phyloP scores from a whole-genome alignment of 1,139 yeast species.

The Arxiozyma slooffiae region DNA sequence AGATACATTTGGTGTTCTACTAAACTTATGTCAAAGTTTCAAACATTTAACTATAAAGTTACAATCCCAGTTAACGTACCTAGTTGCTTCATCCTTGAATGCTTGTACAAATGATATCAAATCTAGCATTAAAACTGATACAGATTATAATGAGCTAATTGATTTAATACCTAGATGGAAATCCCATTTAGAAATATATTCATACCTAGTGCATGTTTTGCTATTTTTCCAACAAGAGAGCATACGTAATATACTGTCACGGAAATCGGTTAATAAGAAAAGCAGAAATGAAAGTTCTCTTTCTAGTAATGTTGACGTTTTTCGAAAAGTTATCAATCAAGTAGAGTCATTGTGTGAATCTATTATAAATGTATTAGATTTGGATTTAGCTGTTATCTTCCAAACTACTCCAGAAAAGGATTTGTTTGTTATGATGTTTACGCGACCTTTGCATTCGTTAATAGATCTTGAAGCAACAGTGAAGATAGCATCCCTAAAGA shows the following conservation, averaged over 20 bases:
- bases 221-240: conserved; percentile 37
- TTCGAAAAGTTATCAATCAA: conserved; percentile 48
- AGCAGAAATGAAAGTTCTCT: conserved; percentile 5
- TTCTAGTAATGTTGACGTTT: conserved; percentile 32
- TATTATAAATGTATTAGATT: conserved; percentile 35
- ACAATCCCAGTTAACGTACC: conserved; percentile 47
- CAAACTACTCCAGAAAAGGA: conserved; percentile 77
- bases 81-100: conserved; percentile 45
- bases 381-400: conserved; percentile 52
- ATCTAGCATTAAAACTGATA: conserved; percentile 28
- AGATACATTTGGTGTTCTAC: conserved; percentile 49
- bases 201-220: conserved; percentile 52
- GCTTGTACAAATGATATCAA: conserved; percentile 29
- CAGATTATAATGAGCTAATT: conserved; percentile 44
- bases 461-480: conserved; percentile 71
- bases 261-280: conserved; percentile 13
- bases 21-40: conserved; percentile 49
- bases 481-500: conserved; percentile 46
- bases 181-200: conserved; percentile 50
- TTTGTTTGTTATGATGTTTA: conserved; percentile 57
- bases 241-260: conserved; percentile 32
- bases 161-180: conserved; percentile 44
- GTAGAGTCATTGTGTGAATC: conserved; percentile 43
- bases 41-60: conserved; percentile 37
- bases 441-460: conserved; percentile 63